A percentile compares a stretch with the other conserved stretches of the same genome.
phyloP scores from a whole-genome alignment of 2,329 filamentous ascomycete genomes.

The Arachnopeziza araneosa region DNA sequence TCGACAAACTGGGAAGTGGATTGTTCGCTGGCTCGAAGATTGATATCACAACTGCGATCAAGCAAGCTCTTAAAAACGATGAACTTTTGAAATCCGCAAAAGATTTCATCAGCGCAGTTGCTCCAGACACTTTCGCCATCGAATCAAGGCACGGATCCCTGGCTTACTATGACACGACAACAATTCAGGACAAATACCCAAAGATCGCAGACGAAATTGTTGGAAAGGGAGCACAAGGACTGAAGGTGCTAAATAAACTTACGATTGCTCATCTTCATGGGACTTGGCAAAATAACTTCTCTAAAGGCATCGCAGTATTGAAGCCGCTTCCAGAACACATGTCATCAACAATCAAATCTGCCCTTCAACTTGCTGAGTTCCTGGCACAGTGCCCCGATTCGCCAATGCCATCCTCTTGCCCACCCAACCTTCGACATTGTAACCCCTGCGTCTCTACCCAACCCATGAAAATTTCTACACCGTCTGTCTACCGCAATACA shows the following conservation, averaged over 20 bases:
- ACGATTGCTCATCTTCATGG: constrained; percentile 82
- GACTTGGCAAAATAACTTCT: constrained; percentile 76
- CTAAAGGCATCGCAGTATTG: constrained; percentile 70
- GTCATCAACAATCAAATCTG: constrained; percentile 64
- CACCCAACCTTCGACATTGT: constrained; percentile 73
- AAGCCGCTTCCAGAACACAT: constrained; percentile 75
- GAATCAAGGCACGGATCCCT: constrained; percentile 62
- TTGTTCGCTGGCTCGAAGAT: constrained; percentile 67
- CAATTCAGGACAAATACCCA: constrained; percentile 60
- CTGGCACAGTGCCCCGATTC: constrained; percentile 70
- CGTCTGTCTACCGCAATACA: constrained; percentile 64
- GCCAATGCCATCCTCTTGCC: constrained; percentile 72
- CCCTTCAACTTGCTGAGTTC: constrained; percentile 65
- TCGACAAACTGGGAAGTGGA: constrained; percentile 64
- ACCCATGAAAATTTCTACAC: constrained; percentile 61
- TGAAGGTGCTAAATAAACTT: constrained; percentile 63
- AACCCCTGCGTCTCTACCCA: constrained; percentile 63
- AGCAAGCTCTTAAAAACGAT: constrained; percentile 50
- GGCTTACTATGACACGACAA: constrained; percentile 68
- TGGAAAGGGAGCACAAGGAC: constrained; percentile 51
- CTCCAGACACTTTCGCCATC: constrained; percentile 54
- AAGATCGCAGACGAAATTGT: constrained; percentile 58
- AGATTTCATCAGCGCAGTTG: constrained; percentile 57
- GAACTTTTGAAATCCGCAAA: constrained; percentile 52
- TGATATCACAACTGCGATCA: constrained; percentile 58